Evolutionary conservation across 192 early-diverging fungal genomes (phyloP).

Genomic region (Linnemannia zychae): DNA sequence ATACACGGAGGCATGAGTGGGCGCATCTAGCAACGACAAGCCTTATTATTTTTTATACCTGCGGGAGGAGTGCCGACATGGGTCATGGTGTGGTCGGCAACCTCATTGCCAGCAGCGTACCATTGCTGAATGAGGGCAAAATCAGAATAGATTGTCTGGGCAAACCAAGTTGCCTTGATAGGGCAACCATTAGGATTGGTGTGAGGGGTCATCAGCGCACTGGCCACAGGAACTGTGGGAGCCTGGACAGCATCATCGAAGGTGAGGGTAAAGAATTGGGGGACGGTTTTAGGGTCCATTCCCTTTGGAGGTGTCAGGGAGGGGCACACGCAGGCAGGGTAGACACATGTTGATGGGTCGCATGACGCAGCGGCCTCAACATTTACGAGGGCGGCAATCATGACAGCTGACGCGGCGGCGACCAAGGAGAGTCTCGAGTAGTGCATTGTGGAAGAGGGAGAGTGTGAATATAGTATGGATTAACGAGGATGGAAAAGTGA

Average conservation of each 20-base stretch:
- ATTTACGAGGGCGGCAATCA: conserved; percentile 12
- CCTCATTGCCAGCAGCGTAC: conserved; percentile 71
- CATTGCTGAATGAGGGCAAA: conserved; percentile 65
- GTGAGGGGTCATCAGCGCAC: conserved; percentile 11
- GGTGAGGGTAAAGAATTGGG: conserved; percentile 68
- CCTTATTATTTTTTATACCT: conserved; percentile 6
- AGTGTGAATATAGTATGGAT: no score
- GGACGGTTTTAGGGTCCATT: conserved; percentile 55
- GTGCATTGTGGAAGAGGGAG: conserved; percentile 11
- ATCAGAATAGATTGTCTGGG: conserved; percentile 70
- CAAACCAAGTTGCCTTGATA: conserved; percentile 68
- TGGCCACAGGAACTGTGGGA: conserved; percentile 19
- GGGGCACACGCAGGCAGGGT: conserved; percentile 62
- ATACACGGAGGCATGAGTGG: background rate
- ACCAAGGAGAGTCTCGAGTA: conserved; percentile 25
- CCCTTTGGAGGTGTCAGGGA: conserved; percentile 57
- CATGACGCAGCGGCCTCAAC: conserved; percentile 42
- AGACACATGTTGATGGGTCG: conserved; percentile 57
- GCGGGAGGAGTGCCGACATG: conserved; percentile 49
- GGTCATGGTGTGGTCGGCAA: conserved; percentile 69
- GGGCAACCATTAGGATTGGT: conserved; percentile 68
- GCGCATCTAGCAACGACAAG: background rate
- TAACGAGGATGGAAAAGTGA: no score
- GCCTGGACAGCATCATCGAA: conserved; percentile 73
- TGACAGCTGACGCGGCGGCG: conserved; percentile 22